These are phyloP conservation scores for Zymoseptoria tritici DNA, from an alignment of 2,329 filamentous ascomycete species.

Conservation along the genomic window DNA sequence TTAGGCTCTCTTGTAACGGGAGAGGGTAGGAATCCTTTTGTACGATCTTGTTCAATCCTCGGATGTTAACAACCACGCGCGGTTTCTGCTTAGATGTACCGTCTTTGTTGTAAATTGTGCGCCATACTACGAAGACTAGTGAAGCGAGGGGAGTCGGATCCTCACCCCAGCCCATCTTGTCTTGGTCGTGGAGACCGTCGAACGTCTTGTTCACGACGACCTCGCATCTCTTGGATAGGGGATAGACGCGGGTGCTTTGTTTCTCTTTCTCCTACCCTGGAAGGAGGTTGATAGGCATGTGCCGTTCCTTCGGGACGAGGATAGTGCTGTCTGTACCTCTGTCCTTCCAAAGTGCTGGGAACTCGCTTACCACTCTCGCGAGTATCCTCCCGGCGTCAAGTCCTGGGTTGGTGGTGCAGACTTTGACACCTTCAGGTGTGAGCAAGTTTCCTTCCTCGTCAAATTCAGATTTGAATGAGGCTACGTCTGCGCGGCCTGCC, in stretches of 20 bases:
- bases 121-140: background rate
- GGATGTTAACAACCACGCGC: background rate
- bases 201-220: background rate
- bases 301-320: background rate
- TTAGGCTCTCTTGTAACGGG: background rate
- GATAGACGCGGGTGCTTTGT: background rate
- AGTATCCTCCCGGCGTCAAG: background rate
- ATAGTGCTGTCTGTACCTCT: background rate
- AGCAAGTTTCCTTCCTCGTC: background rate
- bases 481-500: background rate
- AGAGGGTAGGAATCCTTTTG: constrained; percentile 1
- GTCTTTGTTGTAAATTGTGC: constrained; percentile 1
- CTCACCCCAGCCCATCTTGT: background rate
- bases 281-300: background rate
- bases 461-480: background rate
- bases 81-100: background rate
- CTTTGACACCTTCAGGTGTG: background rate
- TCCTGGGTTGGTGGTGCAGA: background rate
- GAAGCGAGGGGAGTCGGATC: background rate
- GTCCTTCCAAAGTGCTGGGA: background rate
- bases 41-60: background rate
- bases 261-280: background rate
- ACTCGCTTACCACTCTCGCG: background rate
- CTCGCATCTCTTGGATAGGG: background rate
- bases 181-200: background rate